Conservation (phyloP, 2,329 filamentous ascomycete species). For the Thelonectria blattea region DNA sequence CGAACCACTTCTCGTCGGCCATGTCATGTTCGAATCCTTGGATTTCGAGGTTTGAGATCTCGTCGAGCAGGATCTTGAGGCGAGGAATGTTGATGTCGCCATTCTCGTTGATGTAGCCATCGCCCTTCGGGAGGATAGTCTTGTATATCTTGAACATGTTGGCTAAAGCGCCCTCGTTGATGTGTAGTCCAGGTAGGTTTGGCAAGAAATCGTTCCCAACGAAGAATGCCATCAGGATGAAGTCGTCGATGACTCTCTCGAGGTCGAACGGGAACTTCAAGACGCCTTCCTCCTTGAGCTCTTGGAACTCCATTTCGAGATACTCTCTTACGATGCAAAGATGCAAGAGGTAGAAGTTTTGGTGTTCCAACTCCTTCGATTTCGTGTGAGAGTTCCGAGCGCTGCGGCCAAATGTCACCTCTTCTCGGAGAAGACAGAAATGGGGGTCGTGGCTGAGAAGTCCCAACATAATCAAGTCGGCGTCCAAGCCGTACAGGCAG, state of each 20-base stretch:
- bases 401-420: constrained; percentile 94
- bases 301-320: constrained; percentile 94
- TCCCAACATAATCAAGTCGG: constrained; percentile 98
- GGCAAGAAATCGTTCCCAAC: constrained; percentile 99
- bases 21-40: constrained; percentile 93
- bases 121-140: constrained; percentile 80
- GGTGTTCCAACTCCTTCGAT: constrained; percentile 95
- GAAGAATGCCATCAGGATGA: constrained; percentile 99
- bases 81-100: constrained; percentile 89
- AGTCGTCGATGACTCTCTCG: constrained; percentile 97
- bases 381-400: constrained; percentile 84
- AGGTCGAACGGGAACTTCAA: constrained; percentile 86
- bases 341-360: constrained; percentile 98
- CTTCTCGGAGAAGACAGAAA: constrained; percentile 95
- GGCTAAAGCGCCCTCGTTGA: constrained; percentile 95
- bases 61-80: constrained; percentile 77
- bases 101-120: constrained; percentile 95
- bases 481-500: constrained; percentile 95
- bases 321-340: constrained; percentile 98
- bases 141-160: constrained; percentile 99
- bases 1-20: constrained; percentile 89
- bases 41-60: constrained; percentile 86
- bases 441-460: constrained; percentile 97
- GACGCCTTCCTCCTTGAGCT: constrained; percentile 75
- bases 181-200: constrained; percentile 93